A percentile compares a stretch with the other conserved stretches of the same genome.
phyloP scores from a whole-genome alignment of 805 yeast species.

The Metschnikowia baotianmanensis region DNA sequence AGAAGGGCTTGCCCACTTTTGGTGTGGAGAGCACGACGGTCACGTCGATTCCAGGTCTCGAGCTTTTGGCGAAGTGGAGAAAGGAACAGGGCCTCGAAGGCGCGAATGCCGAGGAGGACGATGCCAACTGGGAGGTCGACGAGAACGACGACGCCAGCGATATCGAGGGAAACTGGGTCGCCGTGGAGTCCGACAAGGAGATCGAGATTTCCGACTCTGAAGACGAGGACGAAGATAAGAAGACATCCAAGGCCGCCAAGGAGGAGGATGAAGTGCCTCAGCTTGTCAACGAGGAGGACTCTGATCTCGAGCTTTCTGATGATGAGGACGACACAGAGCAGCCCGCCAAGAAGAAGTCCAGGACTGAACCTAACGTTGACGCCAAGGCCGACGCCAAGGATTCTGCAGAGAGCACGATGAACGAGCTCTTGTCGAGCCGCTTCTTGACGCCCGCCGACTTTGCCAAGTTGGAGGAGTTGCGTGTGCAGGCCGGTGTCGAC shows the following conservation, averaged over 20 bases:
- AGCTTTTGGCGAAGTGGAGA: conserved; percentile 85
- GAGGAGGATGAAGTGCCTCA: conserved; percentile 24
- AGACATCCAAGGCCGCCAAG: too few relatives aligned
- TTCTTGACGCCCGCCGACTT: conserved; percentile 97
- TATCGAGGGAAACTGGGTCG: conserved; percentile 90
- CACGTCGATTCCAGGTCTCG: conserved; percentile 88
- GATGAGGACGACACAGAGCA: conserved; percentile 35
- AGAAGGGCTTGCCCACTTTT: conserved; percentile 51
- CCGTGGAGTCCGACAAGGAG: conserved; percentile 79
- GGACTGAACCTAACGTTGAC: conserved; percentile 24
- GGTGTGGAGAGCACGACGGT: conserved; percentile 69
- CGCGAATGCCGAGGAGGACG: conserved; percentile 48
- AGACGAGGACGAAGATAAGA: conserved; percentile 29
- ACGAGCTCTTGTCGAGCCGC: conserved; percentile 64
- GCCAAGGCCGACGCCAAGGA: conserved; percentile 20
- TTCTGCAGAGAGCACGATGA: conserved; percentile 34
- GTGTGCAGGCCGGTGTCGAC: conserved; percentile 80
- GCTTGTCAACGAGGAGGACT: conserved; percentile 39
- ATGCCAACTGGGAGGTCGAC: conserved; percentile 59
- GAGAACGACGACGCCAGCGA: conserved; percentile 49
- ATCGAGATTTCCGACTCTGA: conserved; percentile 54
- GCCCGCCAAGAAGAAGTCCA: conserved; percentile 30
- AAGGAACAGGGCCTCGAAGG: conserved; percentile 53
- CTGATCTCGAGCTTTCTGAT: conserved; percentile 25
- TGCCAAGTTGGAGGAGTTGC: conserved; percentile 88